Base-by-base conservation (phyloP, 1,139 yeast genomes). In the Debaryomyces sp. region DNA sequence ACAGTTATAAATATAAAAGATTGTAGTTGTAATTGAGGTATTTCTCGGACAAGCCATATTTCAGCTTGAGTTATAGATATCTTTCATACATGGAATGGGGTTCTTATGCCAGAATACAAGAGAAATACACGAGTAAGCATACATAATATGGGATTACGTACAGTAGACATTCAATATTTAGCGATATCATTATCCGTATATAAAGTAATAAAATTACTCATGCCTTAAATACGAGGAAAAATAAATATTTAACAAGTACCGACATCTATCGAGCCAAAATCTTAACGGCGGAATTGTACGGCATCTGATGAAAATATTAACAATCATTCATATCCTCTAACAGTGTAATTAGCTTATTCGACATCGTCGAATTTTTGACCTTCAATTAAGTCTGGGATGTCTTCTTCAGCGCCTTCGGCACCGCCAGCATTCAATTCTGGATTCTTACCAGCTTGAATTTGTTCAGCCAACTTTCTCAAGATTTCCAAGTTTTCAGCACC, bases 401-500 rank as follows among this genome's bases (percentile, higher is more conserved):
- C 89, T 61, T 82, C 89, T 53, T 81, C 89, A 50, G 73, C 83
- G 54, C 70, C 82, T 49, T 75, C 82, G 58, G 45, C 35, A 26
- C 33, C 42, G 6, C 71, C 77, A 54, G 77, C 80, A 48, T 74
- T 79, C 56, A 77, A 78, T 54, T 75, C 76, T 55, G 81, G 78
- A 52, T 78, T 73, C 68, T 69, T 76, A 56, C 80, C 78, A 56
- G 82, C 82, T 78, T 88, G 92, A 73, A 89, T 78, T 73, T 89
- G 92, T 73, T 89, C 91, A 57, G 97, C 97, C 73, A 94, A 81
- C 77, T 88, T 84, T 70, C 90, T 85, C 73, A 94, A 83, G 73
- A 90, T 86, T 68, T 87, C 90, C 71, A 91, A 84, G 76, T 95
- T 89, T 76, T 94, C 98, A 62, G 96, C 90, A 66, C 98, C 97